Evolutionary conservation across 2,329 filamentous ascomycete genomes (phyloP), one percentile per base, ranked within the genome.

Genomic region (Parastagonospora nodorum): DNA sequence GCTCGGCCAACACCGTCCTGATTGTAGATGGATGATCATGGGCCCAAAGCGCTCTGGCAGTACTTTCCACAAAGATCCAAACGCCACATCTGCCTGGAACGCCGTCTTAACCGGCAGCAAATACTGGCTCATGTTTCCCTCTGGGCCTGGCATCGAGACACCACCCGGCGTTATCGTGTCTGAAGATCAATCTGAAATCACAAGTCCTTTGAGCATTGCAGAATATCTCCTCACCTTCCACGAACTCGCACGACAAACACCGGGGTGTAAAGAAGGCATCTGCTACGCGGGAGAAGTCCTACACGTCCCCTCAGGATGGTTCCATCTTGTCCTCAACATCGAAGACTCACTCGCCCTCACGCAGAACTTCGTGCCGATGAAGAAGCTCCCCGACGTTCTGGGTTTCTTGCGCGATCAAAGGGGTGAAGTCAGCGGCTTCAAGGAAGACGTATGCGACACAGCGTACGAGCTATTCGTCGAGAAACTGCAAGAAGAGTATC

Each of bases 71-170:
- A 97, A 97, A 71, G 85, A 87, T 62, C 85, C 84, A 2, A 87
- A 87, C 67, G 84, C 82, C 1, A 87, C 87, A 75, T 88, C 86
- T 63, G 93, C 94, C 0, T 97, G 93, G 94, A 97, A 97, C 70
- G 93, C 92, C 1, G 90, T 97, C 11, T 79, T 97, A 27, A 85
- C 88, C 51, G 94, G 93, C 5, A 85, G 88, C 30, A 97, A 97
- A 70, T 97, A 97, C 79, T 97, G 94, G 93, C 93, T 97, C 72
- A 95, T 97, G 91, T 97, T 97, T 68, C 92, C 91, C 0, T 88
- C 89, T 0, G 85, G 85, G 0, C 72, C 78, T 1, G 76, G 76
- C 14, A 70, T 81, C 5, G 83, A 86, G 0, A 81, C 86, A 3
- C 92, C 94, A 6, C 93, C 93, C 0, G 93, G 93, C 3, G 92